Base-by-base conservation (phyloP, 176 grass and related monocot genomes). In the Ampelocalamus luodianensis region DNA sequence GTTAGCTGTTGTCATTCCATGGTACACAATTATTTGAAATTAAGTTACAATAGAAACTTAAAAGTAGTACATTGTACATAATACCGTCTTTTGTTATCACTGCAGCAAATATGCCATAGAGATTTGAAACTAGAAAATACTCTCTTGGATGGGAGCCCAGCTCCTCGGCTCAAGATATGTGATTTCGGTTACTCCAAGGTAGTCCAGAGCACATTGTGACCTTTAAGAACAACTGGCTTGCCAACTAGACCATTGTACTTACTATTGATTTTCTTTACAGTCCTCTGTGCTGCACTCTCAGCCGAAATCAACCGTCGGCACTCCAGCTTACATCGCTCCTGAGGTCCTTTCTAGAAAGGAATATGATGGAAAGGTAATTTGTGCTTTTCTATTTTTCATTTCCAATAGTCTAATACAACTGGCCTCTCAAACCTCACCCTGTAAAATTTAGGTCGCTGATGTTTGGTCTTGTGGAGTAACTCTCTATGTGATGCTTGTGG, bases 131-230 rank as follows among this genome's bases (percentile, higher is more conserved):
- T 98, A 66, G 96, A 98, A 92, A 98, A 98, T 65, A 98, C 96
- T 64, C 93, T 98, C 67, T 84, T 98, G 85, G 96, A 98, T 85
- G 96, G 93, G 12, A 98, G 96, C 74, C 46, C 82, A 55, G 96
- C 93, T 4, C 95, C 95, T 18, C 93, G 95, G 56, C 87, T 97
- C 40, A 97, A 97, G 92, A 97, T 97, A 70, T 98, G 96, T 38
- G 96, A 98, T 93, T 98, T 98, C n/a, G 96, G 96, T 84, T 98
- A 98, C 75, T 98, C 96, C 63, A 98, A 98, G 89, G 96, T 98
- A 91, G 40, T 46, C 2, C 55, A 46, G 4, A 11, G 54, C 18
- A 77, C 26, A 72, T 72, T 78, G 5, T 56, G 15, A 77, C 48
- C 44, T 80, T 70, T 38, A 64, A 38, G 7, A 53, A 64, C 43